Conservation (phyloP, 495 filamentous ascomycete species). For the Penicillium ucsense region DNA sequence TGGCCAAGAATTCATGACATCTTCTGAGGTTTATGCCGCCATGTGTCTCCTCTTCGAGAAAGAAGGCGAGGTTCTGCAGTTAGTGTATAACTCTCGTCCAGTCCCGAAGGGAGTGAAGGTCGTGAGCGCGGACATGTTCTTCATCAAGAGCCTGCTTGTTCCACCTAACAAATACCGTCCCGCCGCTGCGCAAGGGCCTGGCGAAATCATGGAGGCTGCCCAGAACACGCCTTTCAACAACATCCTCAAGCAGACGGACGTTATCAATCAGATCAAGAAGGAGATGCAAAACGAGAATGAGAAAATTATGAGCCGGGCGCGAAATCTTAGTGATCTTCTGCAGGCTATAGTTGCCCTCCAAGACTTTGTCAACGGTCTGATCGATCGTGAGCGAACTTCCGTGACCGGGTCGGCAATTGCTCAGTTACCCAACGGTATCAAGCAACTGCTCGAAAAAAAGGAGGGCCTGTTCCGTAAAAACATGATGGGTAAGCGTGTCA, state of each 20-base stretch:
- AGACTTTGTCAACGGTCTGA: slow-evolving; percentile 78
- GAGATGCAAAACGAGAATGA: slow-evolving; percentile 49
- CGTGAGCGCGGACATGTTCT: slow-evolving; percentile 81
- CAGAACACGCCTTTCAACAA: slow-evolving; percentile 78
- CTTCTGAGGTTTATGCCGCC: slow-evolving; percentile 65
- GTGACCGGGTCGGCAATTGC: slow-evolving; percentile 55
- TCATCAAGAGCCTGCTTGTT: slow-evolving; percentile 72
- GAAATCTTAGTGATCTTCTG: slow-evolving; percentile 52
- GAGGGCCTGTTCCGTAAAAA: slow-evolving; percentile 97
- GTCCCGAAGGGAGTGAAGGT: slow-evolving; percentile 35
- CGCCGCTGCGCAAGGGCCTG: slow-evolving; percentile 67
- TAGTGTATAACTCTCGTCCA: slow-evolving; percentile 74
- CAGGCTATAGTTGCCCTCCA: slow-evolving; percentile 74
- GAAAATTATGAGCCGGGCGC: slow-evolving; percentile 29
- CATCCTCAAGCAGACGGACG: slow-evolving; percentile 61
- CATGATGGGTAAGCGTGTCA: slow-evolving; percentile 99
- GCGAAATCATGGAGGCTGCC: slow-evolving; percentile 69
- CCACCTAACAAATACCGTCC: slow-evolving; percentile 91
- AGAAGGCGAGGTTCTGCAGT: slow-evolving; percentile 67
- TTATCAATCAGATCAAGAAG: slow-evolving; percentile 64
- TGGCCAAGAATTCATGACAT: slow-evolving; percentile 58
- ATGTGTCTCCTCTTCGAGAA: slow-evolving; percentile 75
- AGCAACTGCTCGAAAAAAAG: slow-evolving; percentile 97
- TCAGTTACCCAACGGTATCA: slow-evolving; percentile 58
- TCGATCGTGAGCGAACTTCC: slow-evolving; percentile 79